These are phyloP conservation scores for Pseudocercospora macadamiae DNA, from an alignment of 2,329 filamentous ascomycete species.

Conservation along the genomic window DNA sequence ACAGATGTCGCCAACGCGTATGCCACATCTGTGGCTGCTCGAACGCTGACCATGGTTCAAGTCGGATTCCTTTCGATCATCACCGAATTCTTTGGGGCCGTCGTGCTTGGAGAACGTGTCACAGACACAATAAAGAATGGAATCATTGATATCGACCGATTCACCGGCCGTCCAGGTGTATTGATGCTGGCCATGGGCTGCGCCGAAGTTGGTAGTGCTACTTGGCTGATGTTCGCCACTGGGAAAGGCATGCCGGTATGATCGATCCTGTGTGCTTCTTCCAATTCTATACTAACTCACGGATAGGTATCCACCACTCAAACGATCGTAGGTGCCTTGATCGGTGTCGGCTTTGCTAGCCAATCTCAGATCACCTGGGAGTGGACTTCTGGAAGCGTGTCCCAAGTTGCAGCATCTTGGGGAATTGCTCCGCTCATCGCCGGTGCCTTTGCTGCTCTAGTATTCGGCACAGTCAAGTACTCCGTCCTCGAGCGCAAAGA, in stretches of 20 bases:
- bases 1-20: conserved; percentile 56
- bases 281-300: too few relatives aligned
- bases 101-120: conserved; percentile 55
- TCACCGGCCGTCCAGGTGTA: conserved; percentile 50
- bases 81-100: conserved; percentile 57
- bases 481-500: conserved; percentile 51
- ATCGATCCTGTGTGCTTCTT: too few relatives aligned
- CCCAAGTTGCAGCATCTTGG: conserved; percentile 61
- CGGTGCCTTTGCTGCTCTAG: conserved; percentile 48
- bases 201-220: conserved; percentile 47
- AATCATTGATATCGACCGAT: conserved; percentile 55
- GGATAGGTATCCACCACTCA: conserved; percentile 64
- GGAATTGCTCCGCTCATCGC: conserved; percentile 52
- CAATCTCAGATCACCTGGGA: conserved; percentile 43
- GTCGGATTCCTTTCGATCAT: conserved; percentile 50
- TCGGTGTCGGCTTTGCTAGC: conserved; percentile 48
- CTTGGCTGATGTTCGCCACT: conserved; percentile 60
- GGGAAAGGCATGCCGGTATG: conserved; percentile 58
- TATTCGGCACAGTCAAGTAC: conserved; percentile 54
- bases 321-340: conserved; percentile 52
- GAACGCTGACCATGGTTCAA: conserved; percentile 55
- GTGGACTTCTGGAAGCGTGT: conserved; percentile 62
- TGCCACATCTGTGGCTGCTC: conserved; percentile 54
- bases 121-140: conserved; percentile 64
- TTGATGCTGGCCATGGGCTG: conserved; percentile 53